Evolutionary conservation across 2,329 filamentous ascomycete genomes (phyloP), one percentile per base, ranked within the genome.

Genomic region (Sarocladium brachiariae): DNA sequence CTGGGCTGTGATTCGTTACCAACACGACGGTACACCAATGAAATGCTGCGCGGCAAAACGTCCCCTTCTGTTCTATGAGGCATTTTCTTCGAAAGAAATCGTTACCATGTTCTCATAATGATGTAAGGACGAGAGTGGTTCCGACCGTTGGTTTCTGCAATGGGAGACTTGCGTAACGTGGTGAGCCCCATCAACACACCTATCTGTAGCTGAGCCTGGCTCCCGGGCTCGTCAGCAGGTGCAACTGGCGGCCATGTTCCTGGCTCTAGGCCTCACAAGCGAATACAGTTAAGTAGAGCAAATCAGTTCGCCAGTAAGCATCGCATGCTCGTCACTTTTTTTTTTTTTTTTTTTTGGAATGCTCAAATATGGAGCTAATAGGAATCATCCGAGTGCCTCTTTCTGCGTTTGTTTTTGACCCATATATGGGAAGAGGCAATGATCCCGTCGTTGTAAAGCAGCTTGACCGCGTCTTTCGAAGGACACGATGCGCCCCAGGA

Each of bases 201-300:
- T n/a, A n/a, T n/a, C n/a, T n/a, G 73, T 31, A 31, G 27, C 27
- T 31, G 27, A 31, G 27, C 27, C 27, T 31, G 27, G 27, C 27
- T 31, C 7, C 27, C 13, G 27, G 27, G 27, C 27, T 31, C 27
- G 13, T 31, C 27, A 13, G 27, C 27, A 31, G 27, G 8, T 31
- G 27, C 27, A 31, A 31, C 27, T 31, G 13, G 27, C 13, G 27
- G 27, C 27, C 27, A 31, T 31, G 27, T 31, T 31, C 27, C 27
- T 31, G 27, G 27, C 27, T 31, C 27, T 31, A 31, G 27, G 27
- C 27, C 27, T 31, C 27, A 31, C 27, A 31, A n/a, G n/a, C n/a
- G 27, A 31, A 31, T 31, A 31, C 27, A 8, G 27, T 31, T 31
- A n/a, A n/a, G n/a, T 31, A 31, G 13, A 31, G 27, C 27, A 31